Percentiles rank a stretch among this genome's conserved stretches.
Conservation (phyloP, 306 rosid genomes). For the Vigna trinervia region DNA sequence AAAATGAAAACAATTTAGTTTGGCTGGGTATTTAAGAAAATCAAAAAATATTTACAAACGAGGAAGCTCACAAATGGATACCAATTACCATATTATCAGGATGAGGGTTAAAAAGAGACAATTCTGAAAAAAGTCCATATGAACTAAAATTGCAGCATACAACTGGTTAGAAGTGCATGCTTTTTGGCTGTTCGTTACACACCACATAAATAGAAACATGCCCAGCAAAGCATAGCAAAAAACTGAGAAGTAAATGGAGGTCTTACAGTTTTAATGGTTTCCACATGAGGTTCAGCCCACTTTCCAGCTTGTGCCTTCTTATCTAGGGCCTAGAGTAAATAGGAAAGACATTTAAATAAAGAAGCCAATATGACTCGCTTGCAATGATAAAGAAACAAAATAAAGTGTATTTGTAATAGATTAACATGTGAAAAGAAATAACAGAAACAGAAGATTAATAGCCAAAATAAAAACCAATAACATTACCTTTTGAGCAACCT, state of each 20-base stretch:
- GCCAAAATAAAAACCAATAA: slow-evolving; percentile 36
- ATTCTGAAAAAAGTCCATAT: slow-evolving; percentile 20
- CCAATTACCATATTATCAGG: slow-evolving; percentile 33
- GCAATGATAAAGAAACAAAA: slow-evolving; percentile 30
- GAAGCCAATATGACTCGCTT: slow-evolving; percentile 15
- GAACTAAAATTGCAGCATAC: slow-evolving; percentile 31
- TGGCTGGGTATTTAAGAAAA: slow-evolving; percentile 29
- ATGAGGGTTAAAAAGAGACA: slow-evolving; percentile 24
- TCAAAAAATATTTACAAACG: slow-evolving; percentile 18
- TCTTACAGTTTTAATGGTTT: slow-evolving; percentile 81
- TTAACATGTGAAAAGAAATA: slow-evolving; percentile 6
- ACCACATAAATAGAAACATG: slow-evolving; percentile 22
- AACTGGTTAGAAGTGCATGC: not conserved
- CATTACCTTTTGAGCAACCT: slow-evolving; percentile 72
- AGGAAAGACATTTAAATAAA: slow-evolving; percentile 39
- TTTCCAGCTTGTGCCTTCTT: slow-evolving; percentile 76
- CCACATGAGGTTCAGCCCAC: slow-evolving; percentile 92
- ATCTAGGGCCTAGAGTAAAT: slow-evolving; percentile 66
- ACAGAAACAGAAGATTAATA: slow-evolving; percentile 5
- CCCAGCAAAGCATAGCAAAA: slow-evolving; percentile 37
- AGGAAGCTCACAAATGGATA: slow-evolving; percentile 33
- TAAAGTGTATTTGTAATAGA: slow-evolving; percentile 32
- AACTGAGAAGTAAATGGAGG: slow-evolving; percentile 28
- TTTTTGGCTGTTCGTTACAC: slow-evolving; percentile 8
- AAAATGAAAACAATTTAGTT: slow-evolving; percentile 31